Base-by-base conservation (phyloP, 768 basidiomycete species). In the Tulasnella calospora region DNA sequence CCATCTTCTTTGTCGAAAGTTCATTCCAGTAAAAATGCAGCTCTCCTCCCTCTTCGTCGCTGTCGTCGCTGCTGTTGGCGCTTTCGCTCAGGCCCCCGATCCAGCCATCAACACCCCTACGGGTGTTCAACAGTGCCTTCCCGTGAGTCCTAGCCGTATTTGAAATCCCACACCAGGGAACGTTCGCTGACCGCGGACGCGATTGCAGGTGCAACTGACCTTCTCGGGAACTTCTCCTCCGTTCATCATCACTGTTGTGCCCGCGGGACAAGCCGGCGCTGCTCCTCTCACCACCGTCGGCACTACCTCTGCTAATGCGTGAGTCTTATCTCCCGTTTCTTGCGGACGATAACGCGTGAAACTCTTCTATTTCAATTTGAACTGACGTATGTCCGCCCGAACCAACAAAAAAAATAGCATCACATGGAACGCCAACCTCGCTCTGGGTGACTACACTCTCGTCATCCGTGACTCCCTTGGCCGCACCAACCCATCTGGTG, bases 381-480 rank as follows among this genome's bases (percentile, higher is more conserved):
- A 67, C 61, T 15, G 30, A 67, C 61, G 61, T 67, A 12, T 15
- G 0, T 15, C 30, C 61, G 10, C 7, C 27, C 61, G 61, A 67
- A 75, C 41, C 13, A 61, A 47, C 23, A 33, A n/a, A 38, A 19
- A 57, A 77, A 33, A n/a, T 10, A 73, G 80, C n/a, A 70, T 79
- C 72, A 80, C 82, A 23, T 82, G 82, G 82, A 79, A 36, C 35
- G 81, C 80, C 35, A 81, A 82, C 76, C 61, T 81, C 33, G 44
- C 81, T 38, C 78, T 78, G 23, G 82, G 82, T 19, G 80, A 82
- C 75, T 79, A 84, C 80, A 84, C 83, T 46, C 74, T 84, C 36
- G 80, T 82, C 79, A 41, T 84, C 47, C 82, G 82, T 76, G 85
- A 85, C 78, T 73, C 81, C 9, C 79, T 81, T 38, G 85, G 85